A percentile compares a stretch with the other conserved stretches of the same genome.
These are phyloP conservation scores for Magnolia changhungtana DNA, from an alignment of 164 flowering plant genomes.

Conservation along the genomic window DNA sequence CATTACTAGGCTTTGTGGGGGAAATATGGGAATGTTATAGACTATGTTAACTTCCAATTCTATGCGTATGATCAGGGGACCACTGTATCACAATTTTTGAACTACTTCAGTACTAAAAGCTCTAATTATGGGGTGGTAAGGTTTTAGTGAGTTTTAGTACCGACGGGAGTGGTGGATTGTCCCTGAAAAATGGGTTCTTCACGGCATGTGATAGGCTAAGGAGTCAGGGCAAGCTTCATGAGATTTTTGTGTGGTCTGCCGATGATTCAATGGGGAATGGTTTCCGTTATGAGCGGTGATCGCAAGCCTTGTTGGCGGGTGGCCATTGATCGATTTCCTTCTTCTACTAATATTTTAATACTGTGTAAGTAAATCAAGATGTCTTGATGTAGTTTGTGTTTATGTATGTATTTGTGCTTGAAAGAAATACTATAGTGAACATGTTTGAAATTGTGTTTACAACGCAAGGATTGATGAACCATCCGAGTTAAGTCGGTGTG, in stretches of 20 bases:
- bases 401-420: too few relatives aligned
- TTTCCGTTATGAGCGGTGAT: slow-evolving; percentile 40
- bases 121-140: slow-evolving; percentile 44
- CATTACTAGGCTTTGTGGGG: slow-evolving; percentile 51
- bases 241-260: slow-evolving; percentile 63
- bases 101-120: slow-evolving; percentile 32
- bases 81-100: slow-evolving; percentile 39
- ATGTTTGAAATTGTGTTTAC: too few relatives aligned
- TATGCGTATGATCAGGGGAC: slow-evolving; percentile 53
- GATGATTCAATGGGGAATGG: slow-evolving; percentile 45
- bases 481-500: too few relatives aligned
- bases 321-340: slow-evolving; percentile 7
- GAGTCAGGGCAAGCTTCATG: slow-evolving; percentile 33
- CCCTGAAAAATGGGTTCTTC: slow-evolving; percentile 46
- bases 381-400: background rate
- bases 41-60: slow-evolving; percentile 61
- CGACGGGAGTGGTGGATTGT: slow-evolving; percentile 44
- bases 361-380: background rate
- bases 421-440: too few relatives aligned
- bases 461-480: too few relatives aligned
- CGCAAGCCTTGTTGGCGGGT: slow-evolving; percentile 40
- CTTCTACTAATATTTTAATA: background rate
- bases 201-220: slow-evolving; percentile 42
- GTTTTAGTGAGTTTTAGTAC: slow-evolving; percentile 42
- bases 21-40: slow-evolving; percentile 36